Base-by-base conservation (phyloP, 78 protist species). In the Dictyostelium firmibasis region DNA sequence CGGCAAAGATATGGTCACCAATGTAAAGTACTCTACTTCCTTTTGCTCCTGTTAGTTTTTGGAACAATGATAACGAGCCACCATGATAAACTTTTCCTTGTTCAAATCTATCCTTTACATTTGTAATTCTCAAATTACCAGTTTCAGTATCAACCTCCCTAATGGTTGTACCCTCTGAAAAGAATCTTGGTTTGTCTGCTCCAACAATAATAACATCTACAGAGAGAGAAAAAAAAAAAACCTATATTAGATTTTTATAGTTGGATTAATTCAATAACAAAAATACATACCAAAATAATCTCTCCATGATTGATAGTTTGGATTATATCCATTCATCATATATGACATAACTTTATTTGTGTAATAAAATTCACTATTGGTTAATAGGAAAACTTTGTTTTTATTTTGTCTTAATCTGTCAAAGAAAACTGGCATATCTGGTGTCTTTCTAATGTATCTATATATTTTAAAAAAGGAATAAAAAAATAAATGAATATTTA, bases 1-100 rank as follows among this genome's bases (percentile, higher is more conserved):
- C 97, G 1, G 96, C 97, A 82, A 86, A 96, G 69, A 96, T 96
- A 57, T 96, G 97, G 78, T 96, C 97, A 14, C 97, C 97, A 60
- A 87, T 47, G 79, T 96, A 96, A 4, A 96, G 83, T 18, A 96
- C 96, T 33, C 89, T 70, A 10, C 38, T n/a, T 0, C 97, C 97
- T 41, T 91, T 81, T 64, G 88, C 95, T 18, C 97, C 97, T 57
- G 91, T 94, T 33, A 92, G 38, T 47, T 91, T 85, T 74, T 85
- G 84, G 79, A 96, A 83, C 3, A 96, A n/a, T 14, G 89, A 85
- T n/a, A 91, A 70, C 0, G 96, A 92, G 10, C 97, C 97, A 41
- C 97, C 97, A 57, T 89, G 83, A 83, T 96, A 96, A 1, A 96
- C 92, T 74, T 86, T 84, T 18, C 94, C 96, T 74, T 13, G 29